Evolutionary conservation across 2,329 filamentous ascomycete genomes (phyloP), one percentile per base, ranked within the genome.

Genomic region (Mycosphaerella sp.): DNA sequence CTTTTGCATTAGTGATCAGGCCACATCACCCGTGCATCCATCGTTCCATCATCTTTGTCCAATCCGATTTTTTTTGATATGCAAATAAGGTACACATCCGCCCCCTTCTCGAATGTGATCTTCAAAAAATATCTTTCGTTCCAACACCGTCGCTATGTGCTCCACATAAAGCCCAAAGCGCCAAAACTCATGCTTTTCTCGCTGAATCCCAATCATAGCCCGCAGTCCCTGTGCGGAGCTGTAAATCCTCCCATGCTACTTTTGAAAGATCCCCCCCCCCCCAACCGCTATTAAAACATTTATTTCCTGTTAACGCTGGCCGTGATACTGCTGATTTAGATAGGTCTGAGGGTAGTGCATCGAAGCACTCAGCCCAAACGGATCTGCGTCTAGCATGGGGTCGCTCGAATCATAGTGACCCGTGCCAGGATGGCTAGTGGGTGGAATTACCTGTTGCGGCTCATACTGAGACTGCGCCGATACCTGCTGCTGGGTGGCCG

Each of bases 301-400:
- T 34, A 21, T 45, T 17, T 2, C 26, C 23, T n/a, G 42, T 53
- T 40, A 57, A 21, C 54, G 52, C 42, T 53, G 58, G 21, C 29
- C 52, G 36, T 62, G 60, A 34, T 57, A 59, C 36, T 62, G 61
- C n/a, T 63, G 60, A 40, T 54, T 62, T 2, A 58, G 55, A 45
- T 60, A 60, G 7, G 43, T 53, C 3, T 56, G 55, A 4, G 61
- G 61, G 34, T 60, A 61, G 39, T 63, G 61, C 92, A 95, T 95
- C 73, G 89, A 95, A 36, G 91, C 91, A 55, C 87, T 92, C 49
- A 96, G 77, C 10, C 91, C 91, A 66, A 96, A 97, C 0, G 92
- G 92, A 71, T 96, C 91, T 71, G 90, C 89, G 68, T 96, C 91
- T 46, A 95, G 77, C 73, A 90, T 88, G 14, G 90, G 87, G 66